Evolutionary conservation across 2,329 filamentous ascomycete species (phyloP), one percentile per base, ranked within the genome.

Genomic region (Botrytis tulipae): DNA sequence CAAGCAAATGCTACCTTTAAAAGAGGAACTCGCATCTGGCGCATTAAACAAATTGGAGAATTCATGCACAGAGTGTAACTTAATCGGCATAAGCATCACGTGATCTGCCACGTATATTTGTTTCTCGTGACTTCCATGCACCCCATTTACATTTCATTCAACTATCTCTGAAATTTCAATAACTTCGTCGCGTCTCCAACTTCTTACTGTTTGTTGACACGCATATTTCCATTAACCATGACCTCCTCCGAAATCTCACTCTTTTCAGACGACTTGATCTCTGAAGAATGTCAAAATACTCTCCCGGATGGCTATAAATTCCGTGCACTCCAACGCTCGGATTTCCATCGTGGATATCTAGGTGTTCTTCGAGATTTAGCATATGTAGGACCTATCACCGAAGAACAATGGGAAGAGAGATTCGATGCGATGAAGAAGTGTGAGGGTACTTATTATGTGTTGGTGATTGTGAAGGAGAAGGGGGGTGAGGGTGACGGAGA

Each of bases 381-480:
- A 35, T 73, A 51, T 32, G 95, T 98, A 42, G 95, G 95, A 76
- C 93, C 97, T 74, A 91, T 97, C 77, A 87, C 86, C 66, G 88
- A 92, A 81, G 88, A 89, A 73, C 86, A 89, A 75, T 98, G 95
- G 86, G 86, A 90, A 78, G 86, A 91, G 81, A 90, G 93, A 73
- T 98, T 92, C 84, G 89, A 94, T 77, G 94, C 91, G 87, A 94
- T 98, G 86, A 74, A 90, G 75, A 57, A 44, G 6, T 63, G 73
- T 40, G 66, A 67, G 32, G 92, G 91, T 75, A 90, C 90, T 74
- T 98, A 98, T 86, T 97, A 92, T 83, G 87, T 97, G 74, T 85
- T 98, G 44, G 93, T 95, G 76, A 91, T 98, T 69, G 73, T 74
- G 29, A 72, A 76, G 42, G 48, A 54, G n/a, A 57, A 57, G 8